Conservation (phyloP, 1,284 basidiomycete species). For the Sporisorium scitamineum region DNA sequence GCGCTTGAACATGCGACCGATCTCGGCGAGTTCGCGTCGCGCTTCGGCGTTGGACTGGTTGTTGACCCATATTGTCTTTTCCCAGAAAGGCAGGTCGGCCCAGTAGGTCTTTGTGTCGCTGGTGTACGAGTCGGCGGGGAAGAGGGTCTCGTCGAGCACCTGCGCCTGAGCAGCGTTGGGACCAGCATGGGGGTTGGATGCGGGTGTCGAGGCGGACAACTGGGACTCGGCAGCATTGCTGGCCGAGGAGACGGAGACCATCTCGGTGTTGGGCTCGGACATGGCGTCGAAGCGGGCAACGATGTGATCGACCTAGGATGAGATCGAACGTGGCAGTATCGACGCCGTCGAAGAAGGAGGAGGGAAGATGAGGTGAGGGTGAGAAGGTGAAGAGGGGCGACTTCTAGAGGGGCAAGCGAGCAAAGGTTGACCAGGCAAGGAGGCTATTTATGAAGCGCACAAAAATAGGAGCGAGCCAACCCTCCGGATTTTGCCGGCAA, state of each 20-base stretch:
- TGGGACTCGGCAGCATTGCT: slow-evolving; percentile 13
- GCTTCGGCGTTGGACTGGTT: slow-evolving; percentile 71
- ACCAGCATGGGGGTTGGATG: slow-evolving; percentile 1
- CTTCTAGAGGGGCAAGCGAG: neutral
- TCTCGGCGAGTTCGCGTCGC: slow-evolving; percentile 70
- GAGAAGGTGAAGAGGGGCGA: neutral
- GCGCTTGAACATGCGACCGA: slow-evolving; percentile 73
- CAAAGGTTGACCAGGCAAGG: neutral
- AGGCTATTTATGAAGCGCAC: neutral
- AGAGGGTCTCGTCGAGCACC: slow-evolving; percentile 61
- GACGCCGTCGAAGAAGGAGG: slow-evolving; percentile 4
- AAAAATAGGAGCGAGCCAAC: neutral
- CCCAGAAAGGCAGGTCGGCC: slow-evolving; percentile 67
- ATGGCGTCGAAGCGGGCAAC: slow-evolving; percentile 6
- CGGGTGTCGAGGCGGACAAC: slow-evolving; percentile 18
- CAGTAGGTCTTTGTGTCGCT: slow-evolving; percentile 67
- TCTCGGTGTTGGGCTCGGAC: slow-evolving; percentile 23
- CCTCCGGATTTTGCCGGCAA: neutral
- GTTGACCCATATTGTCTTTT: slow-evolving; percentile 70
- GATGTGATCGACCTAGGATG: neutral
- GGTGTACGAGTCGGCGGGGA: slow-evolving; percentile 65
- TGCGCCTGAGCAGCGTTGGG: slow-evolving; percentile 19
- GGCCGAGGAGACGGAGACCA: slow-evolving; percentile 16
- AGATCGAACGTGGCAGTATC: too few relatives aligned
- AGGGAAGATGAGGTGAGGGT: neutral